phyloP scores from a whole-genome alignment of 352 stramenopile genomes.

The Globisporangium camurandrum region DNA sequence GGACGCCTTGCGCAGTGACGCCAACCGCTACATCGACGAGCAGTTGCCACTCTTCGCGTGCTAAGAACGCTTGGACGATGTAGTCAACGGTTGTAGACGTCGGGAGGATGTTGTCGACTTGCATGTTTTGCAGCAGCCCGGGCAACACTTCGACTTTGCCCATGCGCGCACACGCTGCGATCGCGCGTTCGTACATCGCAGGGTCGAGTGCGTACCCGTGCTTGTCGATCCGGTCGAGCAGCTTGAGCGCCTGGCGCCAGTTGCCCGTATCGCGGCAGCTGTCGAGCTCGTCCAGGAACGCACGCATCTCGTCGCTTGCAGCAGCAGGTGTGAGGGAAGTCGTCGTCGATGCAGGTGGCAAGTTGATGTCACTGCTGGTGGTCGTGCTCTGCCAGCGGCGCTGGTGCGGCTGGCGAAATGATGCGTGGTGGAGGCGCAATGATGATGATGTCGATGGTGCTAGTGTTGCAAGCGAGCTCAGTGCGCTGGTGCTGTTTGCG shows the following conservation, averaged over 20 bases:
- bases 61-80: slow-evolving; percentile 72
- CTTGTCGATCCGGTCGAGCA: slow-evolving; percentile 65
- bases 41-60: slow-evolving; percentile 51
- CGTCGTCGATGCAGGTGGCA: not conserved
- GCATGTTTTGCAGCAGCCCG: slow-evolving; percentile 71
- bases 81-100: slow-evolving; percentile 71
- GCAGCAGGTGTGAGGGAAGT: not conserved
- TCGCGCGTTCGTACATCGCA: slow-evolving; percentile 75
- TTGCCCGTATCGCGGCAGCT: slow-evolving; percentile 51
- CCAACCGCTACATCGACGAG: slow-evolving; percentile 45
- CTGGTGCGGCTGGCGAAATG: slow-evolving; percentile 6
- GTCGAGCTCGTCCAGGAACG: slow-evolving; percentile 31
- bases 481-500: slow-evolving; percentile 5
- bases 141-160: slow-evolving; percentile 74
- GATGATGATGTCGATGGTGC: slow-evolving; percentile 1
- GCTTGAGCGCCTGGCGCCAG: slow-evolving; percentile 65
- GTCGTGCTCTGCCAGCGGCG: slow-evolving; percentile 8
- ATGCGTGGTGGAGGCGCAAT: no score
- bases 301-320: slow-evolving; percentile 6
- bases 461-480: slow-evolving; percentile 6
- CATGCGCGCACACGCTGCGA: slow-evolving; percentile 70
- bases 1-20: slow-evolving; percentile 31
- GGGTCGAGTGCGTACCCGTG: slow-evolving; percentile 42
- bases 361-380: not conserved
- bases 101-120: slow-evolving; percentile 51